Evolutionary conservation across 1,284 basidiomycete species (phyloP), one percentile per base, ranked within the genome.

Genomic region (Earliella scabrosa): DNA sequence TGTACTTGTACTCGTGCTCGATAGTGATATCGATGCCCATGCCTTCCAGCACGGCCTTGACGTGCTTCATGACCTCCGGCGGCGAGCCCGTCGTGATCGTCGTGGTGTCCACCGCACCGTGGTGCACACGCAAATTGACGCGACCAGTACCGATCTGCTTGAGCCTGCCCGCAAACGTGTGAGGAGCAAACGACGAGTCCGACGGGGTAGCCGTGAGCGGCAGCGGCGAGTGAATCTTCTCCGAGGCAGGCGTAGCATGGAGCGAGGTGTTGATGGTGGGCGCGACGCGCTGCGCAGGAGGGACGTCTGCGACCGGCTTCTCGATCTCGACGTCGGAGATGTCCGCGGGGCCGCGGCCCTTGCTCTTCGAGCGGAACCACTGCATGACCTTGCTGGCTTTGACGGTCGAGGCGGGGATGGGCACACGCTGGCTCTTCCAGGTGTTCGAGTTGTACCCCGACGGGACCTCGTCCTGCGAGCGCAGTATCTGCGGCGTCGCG

Each of bases 11-110:
- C 68, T 95, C 92, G 63, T 83, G 90, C 77, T 98, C 95, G 45
- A 86, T 77, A 67, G 91, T 86, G 61, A 96, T 82, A 45, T 97
- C 94, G 55, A 99, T 81, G 21, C 97, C 97, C 93, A 99, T 96
- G 39, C 82, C 83, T 65, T 88, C 82, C 54, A 99, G 78, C 16
- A 95, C 90, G 56, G 81, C 79, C 64, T 84, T 81, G 32, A 98
- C 85, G 69, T 95, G 91, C 57, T 81, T 83, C 78, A 99, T 93
- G 40, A 98, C 94, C 60, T 94, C 90, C 6, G 86, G 82, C 13
- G 97, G 96, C 14, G 87, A 78, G 18, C 87, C 83, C 7, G 90
- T 93, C 9, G 96, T 97, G 61, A 98, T 85, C 36, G 90, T 97
- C 21, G 89, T 89, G 68, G 93, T 91, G 73, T 98, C 97, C 26